Evolutionary conservation across 1,284 basidiomycete genomes (phyloP), one percentile per base, ranked within the genome.

Genomic region (Coniferiporia sulphurascens): DNA sequence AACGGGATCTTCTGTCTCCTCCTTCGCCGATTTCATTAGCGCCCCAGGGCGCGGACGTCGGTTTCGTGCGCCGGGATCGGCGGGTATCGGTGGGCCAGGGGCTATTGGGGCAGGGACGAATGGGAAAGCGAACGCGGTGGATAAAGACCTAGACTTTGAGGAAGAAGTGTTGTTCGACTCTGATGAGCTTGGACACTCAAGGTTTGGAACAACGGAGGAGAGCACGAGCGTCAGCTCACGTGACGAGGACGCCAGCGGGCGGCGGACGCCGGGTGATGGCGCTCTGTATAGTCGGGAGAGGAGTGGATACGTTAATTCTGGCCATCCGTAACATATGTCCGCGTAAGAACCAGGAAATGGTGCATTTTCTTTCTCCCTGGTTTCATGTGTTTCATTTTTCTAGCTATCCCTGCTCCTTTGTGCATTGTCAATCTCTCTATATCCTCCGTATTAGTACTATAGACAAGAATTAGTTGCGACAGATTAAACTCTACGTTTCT

Each of bases 11-110:
- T 68, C 80, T 1, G 69, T 78, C 35, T 72, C 79, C 1, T 78
- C 77, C 67, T 78, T 85, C 69, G 76, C 82, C 10, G 84, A 86
- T 66, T 84, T 86, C 65, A 78, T 83, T 55, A 78, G 76, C 66
- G 78, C 80, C 0, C 82, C 83, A 67, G 69, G 56, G 67, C 60
- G 60, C 32, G 56, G 60, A 3, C 56, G 55, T 9, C 55, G 59
- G 32, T 55, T 44, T 49, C 56, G 60, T 22, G 10, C 56, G 8
- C 53, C 36, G 22, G 54, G 54, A 17, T 10, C 52, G 9, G 19
- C 48, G 48, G 21, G 19, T 17, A 15, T 19, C 49, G n/a, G 4
- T 5, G 43, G 35, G 49, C 1, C 34, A 44, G 13, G 27, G 19
- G 13, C 22, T 8, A 10, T 44, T 13, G 44, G 45, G 48, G 27